A percentile compares a stretch with the other conserved stretches of the same genome.
These are phyloP conservation scores for Penicillium paxilli DNA, from an alignment of 495 filamentous ascomycete genomes.

Conservation along the genomic window DNA sequence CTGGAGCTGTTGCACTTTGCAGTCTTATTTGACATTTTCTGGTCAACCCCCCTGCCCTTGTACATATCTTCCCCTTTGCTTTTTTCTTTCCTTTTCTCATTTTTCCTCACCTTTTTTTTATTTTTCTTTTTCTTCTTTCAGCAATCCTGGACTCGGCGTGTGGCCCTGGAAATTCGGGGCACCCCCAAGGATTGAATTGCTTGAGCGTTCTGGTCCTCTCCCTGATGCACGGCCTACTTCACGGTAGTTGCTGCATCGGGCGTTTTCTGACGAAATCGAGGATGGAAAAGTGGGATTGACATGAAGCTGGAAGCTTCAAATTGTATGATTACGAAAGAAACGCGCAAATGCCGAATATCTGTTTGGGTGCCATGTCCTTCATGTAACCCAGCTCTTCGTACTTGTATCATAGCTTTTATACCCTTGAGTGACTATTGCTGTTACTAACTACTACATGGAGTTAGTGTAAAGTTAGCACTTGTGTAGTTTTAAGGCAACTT, in stretches of 20 bases:
- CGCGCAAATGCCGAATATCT: slow-evolving; percentile 37
- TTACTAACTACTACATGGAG: too few relatives aligned
- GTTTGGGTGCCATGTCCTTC: slow-evolving; percentile 3
- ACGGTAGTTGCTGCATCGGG: not conserved
- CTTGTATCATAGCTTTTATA: too few relatives aligned
- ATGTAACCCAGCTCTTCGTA: not conserved
- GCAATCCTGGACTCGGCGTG: slow-evolving; percentile 5
- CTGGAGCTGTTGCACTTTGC: not conserved
- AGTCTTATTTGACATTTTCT: not conserved
- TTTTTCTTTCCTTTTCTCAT: slow-evolving; percentile 6
- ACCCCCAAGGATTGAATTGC: slow-evolving; percentile 8
- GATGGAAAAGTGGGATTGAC: slow-evolving; percentile 17
- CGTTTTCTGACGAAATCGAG: slow-evolving; percentile 7
- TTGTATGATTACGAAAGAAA: slow-evolving; percentile 51
- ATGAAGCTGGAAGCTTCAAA: slow-evolving; percentile 19
- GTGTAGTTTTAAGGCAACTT: too few relatives aligned
- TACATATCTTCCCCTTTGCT: not conserved
- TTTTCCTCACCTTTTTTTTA: not conserved
- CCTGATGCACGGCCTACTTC: not conserved
- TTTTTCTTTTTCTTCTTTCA: slow-evolving; percentile 6
- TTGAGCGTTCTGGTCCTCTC: slow-evolving; percentile 11
- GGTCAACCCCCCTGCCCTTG: not conserved
- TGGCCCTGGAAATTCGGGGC: slow-evolving; percentile 1
- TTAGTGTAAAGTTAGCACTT: too few relatives aligned
- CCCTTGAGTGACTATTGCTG: too few relatives aligned